Evolutionary conservation across 139 green algal species (phyloP).

Genomic region (Auxenochlorella pyrenoidosa): DNA sequence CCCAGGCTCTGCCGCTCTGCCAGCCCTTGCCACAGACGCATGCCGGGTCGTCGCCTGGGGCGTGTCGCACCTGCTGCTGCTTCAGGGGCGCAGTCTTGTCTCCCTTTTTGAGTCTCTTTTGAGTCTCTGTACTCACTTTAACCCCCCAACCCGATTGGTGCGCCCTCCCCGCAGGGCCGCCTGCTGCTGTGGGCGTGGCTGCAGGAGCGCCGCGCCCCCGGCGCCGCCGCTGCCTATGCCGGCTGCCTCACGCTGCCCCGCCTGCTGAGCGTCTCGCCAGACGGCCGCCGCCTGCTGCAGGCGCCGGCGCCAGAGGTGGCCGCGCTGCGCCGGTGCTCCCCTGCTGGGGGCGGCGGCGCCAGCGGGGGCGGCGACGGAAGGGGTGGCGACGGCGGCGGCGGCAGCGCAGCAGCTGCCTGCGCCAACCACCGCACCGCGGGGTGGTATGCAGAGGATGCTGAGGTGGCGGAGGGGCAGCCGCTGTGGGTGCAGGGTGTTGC

Average conservation of each 20-base stretch:
- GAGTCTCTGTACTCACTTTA: background rate
- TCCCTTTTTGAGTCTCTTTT: too few relatives aligned
- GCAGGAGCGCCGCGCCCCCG: conserved; percentile 80
- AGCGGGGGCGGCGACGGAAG: too few relatives aligned
- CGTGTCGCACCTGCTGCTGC: background rate
- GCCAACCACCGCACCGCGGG: background rate
- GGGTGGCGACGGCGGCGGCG: background rate
- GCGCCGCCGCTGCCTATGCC: conserved; percentile 76
- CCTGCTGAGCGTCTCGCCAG: conserved; percentile 50
- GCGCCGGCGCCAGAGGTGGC: conserved; percentile 45
- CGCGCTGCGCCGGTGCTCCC: background rate
- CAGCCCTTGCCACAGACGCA: background rate
- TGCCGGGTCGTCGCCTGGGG: too few relatives aligned
- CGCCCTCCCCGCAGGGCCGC: conserved; percentile 63
- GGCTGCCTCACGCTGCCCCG: conserved; percentile 85
- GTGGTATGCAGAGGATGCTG: conserved; percentile 6
- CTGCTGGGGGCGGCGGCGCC: background rate
- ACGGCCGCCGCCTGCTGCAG: conserved; percentile 55
- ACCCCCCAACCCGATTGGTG: background rate
- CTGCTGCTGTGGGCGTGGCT: conserved; percentile 88
- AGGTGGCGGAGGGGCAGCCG: conserved; percentile 26
- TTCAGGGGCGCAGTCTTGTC: too few relatives aligned
- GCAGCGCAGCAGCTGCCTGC: background rate
- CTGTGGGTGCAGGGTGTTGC: background rate
- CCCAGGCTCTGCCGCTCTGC: background rate